These are phyloP conservation scores for Nitzschia inconspicua DNA, from an alignment of 108 stramenopile species.

Conservation along the genomic window DNA sequence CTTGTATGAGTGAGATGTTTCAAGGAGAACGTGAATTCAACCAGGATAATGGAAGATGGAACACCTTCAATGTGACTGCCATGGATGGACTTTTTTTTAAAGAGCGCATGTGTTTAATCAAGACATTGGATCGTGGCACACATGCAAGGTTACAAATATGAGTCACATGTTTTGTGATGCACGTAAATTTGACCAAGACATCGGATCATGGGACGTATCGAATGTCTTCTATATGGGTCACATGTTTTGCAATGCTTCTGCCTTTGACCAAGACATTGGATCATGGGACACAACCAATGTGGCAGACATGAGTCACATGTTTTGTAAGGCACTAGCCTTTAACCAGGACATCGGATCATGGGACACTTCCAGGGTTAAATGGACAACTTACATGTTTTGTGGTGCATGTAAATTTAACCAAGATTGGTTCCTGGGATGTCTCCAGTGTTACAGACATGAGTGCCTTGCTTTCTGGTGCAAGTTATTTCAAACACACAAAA, in stretches of 20 bases:
- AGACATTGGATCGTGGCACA: constrained; percentile 13
- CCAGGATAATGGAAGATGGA: constrained; percentile 27
- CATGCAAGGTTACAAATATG: constrained; percentile 16
- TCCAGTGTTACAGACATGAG: no score
- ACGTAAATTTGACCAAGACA: constrained; percentile 15
- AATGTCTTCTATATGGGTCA: constrained; percentile 26
- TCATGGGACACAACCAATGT: not conserved
- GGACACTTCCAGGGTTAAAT: constrained; percentile 23
- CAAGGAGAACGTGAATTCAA: constrained; percentile 12
- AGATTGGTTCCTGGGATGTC: no score
- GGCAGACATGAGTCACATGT: not conserved
- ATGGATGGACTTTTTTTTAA: constrained; percentile 31
- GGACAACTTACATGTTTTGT: constrained; percentile 24
- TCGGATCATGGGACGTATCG: constrained; percentile 20
- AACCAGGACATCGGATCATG: constrained; percentile 31
- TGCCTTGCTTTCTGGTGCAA: no score
- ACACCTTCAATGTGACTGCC: constrained; percentile 15
- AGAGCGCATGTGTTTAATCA: no score
- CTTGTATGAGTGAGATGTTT: not conserved
- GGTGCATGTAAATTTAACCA: no score
- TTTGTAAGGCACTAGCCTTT: constrained; percentile 3
- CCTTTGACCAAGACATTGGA: constrained; percentile 1
- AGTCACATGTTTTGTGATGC: constrained; percentile 18
- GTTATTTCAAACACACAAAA: no score
- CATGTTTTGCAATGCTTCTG: constrained; percentile 23